Evolutionary conservation across 352 stramenopile species (phyloP).

Genomic region (Sclerospora graminicola): DNA sequence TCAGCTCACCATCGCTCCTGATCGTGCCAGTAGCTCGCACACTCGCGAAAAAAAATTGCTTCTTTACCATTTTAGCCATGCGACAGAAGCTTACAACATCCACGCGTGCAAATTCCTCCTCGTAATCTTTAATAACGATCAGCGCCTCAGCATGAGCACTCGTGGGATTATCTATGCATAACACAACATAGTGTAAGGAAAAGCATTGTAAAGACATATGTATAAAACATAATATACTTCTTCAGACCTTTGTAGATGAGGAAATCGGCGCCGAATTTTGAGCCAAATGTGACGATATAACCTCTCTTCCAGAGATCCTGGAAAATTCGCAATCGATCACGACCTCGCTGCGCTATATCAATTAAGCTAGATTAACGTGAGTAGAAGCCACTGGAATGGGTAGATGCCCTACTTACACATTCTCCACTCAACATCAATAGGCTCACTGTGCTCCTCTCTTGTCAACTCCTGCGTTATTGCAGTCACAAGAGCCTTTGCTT

Average conservation of each 20-base stretch:
- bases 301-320: conserved; percentile 51
- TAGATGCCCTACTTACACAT: conserved; percentile 9
- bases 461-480: conserved; percentile 8
- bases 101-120: conserved; percentile 30
- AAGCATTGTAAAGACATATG: neutral
- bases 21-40: conserved; percentile 4
- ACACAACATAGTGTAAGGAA: neutral
- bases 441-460: neutral
- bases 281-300: conserved; percentile 58
- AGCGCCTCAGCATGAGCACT: conserved; percentile 36
- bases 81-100: conserved; percentile 56
- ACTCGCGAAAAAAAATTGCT: conserved; percentile 44
- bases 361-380: neutral
- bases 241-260: conserved; percentile 60
- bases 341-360: conserved; percentile 14
- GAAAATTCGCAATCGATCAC: conserved; percentile 38
- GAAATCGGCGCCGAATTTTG: conserved; percentile 79
- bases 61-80: conserved; percentile 70
- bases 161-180: conserved; percentile 24
- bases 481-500: neutral
- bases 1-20: neutral
- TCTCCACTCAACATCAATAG: conserved; percentile 8
- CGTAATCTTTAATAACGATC: conserved; percentile 39
- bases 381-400: no score
- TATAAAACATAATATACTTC: neutral